These are phyloP conservation scores for Amoebophrya sp. DNA, from an alignment of 169 alveolate species.

Conservation along the genomic window DNA sequence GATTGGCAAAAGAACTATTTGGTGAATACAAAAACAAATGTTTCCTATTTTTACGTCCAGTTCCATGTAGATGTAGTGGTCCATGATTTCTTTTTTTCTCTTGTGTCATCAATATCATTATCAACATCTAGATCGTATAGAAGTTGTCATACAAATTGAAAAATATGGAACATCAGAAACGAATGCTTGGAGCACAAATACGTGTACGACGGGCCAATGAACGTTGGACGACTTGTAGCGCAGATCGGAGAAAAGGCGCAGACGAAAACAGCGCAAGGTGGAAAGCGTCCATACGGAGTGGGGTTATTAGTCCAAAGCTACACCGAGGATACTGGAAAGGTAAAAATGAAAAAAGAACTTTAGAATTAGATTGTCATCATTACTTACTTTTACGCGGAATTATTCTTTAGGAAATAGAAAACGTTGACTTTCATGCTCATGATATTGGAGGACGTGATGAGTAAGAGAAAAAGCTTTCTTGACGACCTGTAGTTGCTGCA, in stretches of 20 bases:
- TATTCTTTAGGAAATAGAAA: not conserved
- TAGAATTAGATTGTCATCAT: not conserved
- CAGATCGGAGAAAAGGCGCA: conserved; percentile 89
- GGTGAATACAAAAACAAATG: not conserved
- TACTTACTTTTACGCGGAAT: not conserved
- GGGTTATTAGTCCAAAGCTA: conserved; percentile 89
- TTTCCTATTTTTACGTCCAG: not conserved
- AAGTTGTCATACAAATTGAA: too few species aligned
- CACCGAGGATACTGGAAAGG: conserved; percentile 64
- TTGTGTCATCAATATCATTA: too few species aligned
- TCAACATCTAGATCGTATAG: too few species aligned
- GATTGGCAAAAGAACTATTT: not conserved
- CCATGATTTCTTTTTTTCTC: too few species aligned
- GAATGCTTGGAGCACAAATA: conserved; percentile 89
- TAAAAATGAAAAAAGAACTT: not conserved
- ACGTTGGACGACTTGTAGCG: conserved; percentile 79
- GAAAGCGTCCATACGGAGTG: conserved; percentile 98
- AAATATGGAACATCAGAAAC: not conserved
- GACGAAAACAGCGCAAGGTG: conserved; percentile 83
- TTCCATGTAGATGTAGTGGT: too few species aligned
- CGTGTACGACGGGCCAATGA: conserved; percentile 83
- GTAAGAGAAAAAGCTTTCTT: too few species aligned
- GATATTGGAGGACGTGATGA: too few species aligned
- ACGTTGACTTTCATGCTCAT: too few species aligned
- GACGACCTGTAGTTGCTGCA: too few species aligned